Conservation (phyloP, 2,329 filamentous ascomycete genomes). For the Botryotinia convoluta region DNA sequence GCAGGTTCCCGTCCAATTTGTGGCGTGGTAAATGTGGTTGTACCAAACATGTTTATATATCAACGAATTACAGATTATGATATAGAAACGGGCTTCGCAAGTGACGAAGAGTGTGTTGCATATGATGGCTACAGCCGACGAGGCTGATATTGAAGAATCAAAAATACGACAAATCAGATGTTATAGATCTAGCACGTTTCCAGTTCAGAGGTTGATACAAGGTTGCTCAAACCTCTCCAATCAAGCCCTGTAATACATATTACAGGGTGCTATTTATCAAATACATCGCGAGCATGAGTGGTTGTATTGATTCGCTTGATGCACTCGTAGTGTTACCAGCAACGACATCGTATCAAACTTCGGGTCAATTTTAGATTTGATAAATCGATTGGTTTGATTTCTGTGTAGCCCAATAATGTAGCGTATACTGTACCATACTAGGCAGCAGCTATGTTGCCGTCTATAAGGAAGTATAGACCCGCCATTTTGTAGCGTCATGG, state of each 20-base stretch:
- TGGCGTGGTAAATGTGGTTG: background rate
- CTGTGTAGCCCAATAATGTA: background rate
- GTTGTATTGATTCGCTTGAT: slow-evolving; percentile 16
- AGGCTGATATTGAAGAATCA: slow-evolving; percentile 1
- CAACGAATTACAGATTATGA: slow-evolving; percentile 7
- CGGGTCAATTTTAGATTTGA: background rate
- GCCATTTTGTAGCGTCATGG: background rate
- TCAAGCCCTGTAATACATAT: background rate
- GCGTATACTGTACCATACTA: background rate
- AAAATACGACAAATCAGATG: slow-evolving; percentile 1
- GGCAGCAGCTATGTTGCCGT: background rate
- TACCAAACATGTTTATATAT: slow-evolving; percentile 1
- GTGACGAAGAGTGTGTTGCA: background rate
- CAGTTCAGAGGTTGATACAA: slow-evolving; percentile 2
- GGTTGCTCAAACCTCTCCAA: background rate
- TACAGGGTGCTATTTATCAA: background rate
- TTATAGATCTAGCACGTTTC: background rate
- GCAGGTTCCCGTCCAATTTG: background rate
- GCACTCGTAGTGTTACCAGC: background rate
- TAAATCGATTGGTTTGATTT: background rate
- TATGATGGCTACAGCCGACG: background rate
- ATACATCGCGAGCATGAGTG: background rate
- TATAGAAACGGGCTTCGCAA: background rate
- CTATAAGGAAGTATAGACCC: background rate
- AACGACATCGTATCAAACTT: background rate